Evolutionary conservation across 2,329 filamentous ascomycete species (phyloP), one percentile per base, ranked within the genome.

Genomic region (Setomelanomma holmii): DNA sequence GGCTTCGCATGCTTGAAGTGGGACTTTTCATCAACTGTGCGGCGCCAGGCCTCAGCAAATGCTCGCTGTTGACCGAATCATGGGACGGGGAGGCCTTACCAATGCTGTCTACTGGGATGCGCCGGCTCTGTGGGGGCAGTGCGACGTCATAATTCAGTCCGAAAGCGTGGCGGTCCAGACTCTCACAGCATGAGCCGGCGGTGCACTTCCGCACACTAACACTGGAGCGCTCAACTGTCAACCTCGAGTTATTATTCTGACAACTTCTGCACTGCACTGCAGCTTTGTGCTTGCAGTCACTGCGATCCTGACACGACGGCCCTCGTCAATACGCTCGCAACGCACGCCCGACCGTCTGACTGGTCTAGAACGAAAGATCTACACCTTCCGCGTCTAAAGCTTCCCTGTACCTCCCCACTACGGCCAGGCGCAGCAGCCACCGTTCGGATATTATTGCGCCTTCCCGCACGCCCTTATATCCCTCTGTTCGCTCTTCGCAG

Each of bases 341-440:
- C 44, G 30, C 27, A 49, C 39, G 45, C 34, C 47, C 27, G 27
- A 30, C 38, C 12, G 51, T 42, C 41, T 33, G 50, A 47, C 50
- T 20, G 53, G 57, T 48, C 61, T 60, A 60, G 61, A 63, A 56
- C 54, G 22, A 44, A 53, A 48, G 60, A 64, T 64, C 58, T 56
- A 23, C 56, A 45, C 36, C 21, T 45, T 46, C 52, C 52, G 23
- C 23, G 34, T 58, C 52, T 54, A 53, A 56, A 49, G 44, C 54
- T 51, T 48, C 52, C 41, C 34, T 53, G 42, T 47, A 46, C 44
- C 24, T 52, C 44, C 45, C 56, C 57, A 56, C 57, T 44, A 20
- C 42, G 14, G 49, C 33, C 20, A 40, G 44, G 51, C 58, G 39
- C 54, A 50, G 55, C 53, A 24, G 45, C 52, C 47, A 42, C 21